phyloP scores from a whole-genome alignment of 2,329 filamentous ascomycete genomes.

The Colletotrichum sp. region DNA sequence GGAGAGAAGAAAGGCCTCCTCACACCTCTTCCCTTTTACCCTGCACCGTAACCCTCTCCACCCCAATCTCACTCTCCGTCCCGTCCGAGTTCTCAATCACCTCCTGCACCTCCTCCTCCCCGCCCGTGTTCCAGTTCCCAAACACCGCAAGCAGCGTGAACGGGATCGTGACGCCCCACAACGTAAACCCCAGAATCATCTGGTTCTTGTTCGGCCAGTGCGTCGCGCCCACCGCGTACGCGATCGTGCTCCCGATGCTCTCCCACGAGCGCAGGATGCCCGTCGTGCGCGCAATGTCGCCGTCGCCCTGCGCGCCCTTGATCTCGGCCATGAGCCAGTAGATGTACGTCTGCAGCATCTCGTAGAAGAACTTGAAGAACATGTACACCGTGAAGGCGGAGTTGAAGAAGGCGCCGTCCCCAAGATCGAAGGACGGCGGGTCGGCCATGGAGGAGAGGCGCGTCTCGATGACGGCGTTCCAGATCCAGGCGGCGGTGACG shows the following conservation, averaged over 20 bases:
- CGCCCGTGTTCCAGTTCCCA: constrained; percentile 5
- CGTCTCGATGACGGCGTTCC: constrained; percentile 14
- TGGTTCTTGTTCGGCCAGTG: constrained; percentile 16
- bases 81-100: not conserved
- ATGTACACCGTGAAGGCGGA: constrained; percentile 15
- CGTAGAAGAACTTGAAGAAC: constrained; percentile 18
- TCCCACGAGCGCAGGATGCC: constrained; percentile 14
- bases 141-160: constrained; percentile 14
- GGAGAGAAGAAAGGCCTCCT: too few relatives aligned
- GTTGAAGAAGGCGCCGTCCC: constrained; percentile 8
- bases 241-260: constrained; percentile 7
- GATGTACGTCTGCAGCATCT: constrained; percentile 13
- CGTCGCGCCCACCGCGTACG: constrained; percentile 6
- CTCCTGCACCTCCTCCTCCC: not conserved
- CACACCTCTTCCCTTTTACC: not conserved
- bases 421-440: constrained; percentile 2
- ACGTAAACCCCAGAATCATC: constrained; percentile 3
- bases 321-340: constrained; percentile 20
- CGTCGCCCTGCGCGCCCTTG: constrained; percentile 10
- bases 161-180: constrained; percentile 6
- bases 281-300: constrained; percentile 7
- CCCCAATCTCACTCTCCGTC: not conserved
- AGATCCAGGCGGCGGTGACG: constrained; percentile 1
- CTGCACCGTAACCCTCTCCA: not conserved
- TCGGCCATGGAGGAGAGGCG: constrained; percentile 1